These are phyloP conservation scores for Mantamonas sphyraenae DNA, from an alignment of 78 protist species.

Conservation along the genomic window DNA sequence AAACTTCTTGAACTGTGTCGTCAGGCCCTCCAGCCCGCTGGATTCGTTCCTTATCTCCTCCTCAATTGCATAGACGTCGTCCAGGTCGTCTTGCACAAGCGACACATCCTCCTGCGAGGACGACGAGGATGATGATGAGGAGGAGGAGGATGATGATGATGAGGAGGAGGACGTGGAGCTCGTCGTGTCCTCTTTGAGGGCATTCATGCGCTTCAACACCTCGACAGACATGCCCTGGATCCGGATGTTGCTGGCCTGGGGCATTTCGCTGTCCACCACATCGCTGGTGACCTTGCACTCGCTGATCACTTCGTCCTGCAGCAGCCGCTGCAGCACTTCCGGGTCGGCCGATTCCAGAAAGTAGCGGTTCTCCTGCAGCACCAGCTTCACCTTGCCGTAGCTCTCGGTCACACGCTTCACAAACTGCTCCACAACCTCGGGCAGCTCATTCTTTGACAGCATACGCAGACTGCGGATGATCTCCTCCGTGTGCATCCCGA, in stretches of 20 bases:
- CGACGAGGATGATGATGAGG: too few species aligned
- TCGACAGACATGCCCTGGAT: too few species aligned
- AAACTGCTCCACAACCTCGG: slow-evolving; percentile 19
- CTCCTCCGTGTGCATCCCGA: slow-evolving; percentile 69
- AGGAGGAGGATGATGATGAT: too few species aligned
- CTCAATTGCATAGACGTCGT: slow-evolving; percentile 54
- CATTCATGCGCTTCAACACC: neutral
- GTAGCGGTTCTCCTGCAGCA: slow-evolving; percentile 48
- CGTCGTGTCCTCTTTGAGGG: neutral
- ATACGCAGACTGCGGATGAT: slow-evolving; percentile 38
- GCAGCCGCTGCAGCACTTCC: slow-evolving; percentile 35
- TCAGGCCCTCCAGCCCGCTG: too few species aligned
- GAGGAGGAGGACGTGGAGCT: too few species aligned
- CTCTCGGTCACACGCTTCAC: slow-evolving; percentile 43
- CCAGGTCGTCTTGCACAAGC: slow-evolving; percentile 33
- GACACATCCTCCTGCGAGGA: slow-evolving; percentile 43
- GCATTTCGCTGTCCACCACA: too few species aligned
- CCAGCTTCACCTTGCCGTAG: slow-evolving; percentile 74
- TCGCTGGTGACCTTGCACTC: too few species aligned
- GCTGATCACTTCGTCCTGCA: slow-evolving; percentile 37
- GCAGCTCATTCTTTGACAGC: slow-evolving; percentile 54
- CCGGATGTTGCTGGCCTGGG: too few species aligned
- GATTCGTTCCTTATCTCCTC: too few species aligned
- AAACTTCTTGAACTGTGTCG: neutral
- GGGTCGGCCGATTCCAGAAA: slow-evolving; percentile 47